These are phyloP conservation scores for Neonectria neomacrospora DNA, from an alignment of 2,329 filamentous ascomycete species.

Conservation along the genomic window DNA sequence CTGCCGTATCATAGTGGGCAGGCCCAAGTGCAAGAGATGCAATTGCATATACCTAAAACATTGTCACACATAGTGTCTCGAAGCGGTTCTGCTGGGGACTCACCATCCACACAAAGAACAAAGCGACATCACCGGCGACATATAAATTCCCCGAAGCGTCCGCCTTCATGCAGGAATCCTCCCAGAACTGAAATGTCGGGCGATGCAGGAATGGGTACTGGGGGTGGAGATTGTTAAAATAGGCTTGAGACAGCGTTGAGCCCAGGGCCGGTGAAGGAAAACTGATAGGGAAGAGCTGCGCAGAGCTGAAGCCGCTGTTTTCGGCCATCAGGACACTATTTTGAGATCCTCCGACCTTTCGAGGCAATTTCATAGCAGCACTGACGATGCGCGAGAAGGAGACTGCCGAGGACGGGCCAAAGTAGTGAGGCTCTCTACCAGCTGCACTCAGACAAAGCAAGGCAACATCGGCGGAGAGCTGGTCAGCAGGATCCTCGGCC, in stretches of 20 bases:
- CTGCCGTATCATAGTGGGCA: conserved; percentile 30
- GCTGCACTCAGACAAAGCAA: conserved; percentile 30
- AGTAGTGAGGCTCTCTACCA: conserved; percentile 34
- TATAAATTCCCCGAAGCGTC: conserved; percentile 27
- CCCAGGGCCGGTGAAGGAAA: conserved; percentile 26
- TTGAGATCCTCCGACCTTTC: conserved; percentile 28
- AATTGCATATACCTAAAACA: conserved; percentile 27
- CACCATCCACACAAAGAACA: conserved; percentile 36
- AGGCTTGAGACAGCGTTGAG: conserved; percentile 28
- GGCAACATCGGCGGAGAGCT: conserved; percentile 31
- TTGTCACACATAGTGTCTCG: background rate
- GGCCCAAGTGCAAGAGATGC: conserved; percentile 31
- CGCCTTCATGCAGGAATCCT: conserved; percentile 31
- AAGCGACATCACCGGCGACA: conserved; percentile 27
- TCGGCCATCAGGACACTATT: conserved; percentile 22
- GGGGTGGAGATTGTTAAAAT: conserved; percentile 32
- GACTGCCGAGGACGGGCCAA: conserved; percentile 31
- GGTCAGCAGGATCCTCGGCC: conserved; percentile 27
- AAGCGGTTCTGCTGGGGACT: background rate
- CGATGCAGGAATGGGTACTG: conserved; percentile 32
- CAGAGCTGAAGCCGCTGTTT: conserved; percentile 7
- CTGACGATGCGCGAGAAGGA: conserved; percentile 34
- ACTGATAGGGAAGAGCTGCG: conserved; percentile 21
- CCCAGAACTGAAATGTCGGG: conserved; percentile 33
- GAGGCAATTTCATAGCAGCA: conserved; percentile 31